Base-by-base conservation (phyloP, 257 asterid species). In the Plantago elongata region DNA sequence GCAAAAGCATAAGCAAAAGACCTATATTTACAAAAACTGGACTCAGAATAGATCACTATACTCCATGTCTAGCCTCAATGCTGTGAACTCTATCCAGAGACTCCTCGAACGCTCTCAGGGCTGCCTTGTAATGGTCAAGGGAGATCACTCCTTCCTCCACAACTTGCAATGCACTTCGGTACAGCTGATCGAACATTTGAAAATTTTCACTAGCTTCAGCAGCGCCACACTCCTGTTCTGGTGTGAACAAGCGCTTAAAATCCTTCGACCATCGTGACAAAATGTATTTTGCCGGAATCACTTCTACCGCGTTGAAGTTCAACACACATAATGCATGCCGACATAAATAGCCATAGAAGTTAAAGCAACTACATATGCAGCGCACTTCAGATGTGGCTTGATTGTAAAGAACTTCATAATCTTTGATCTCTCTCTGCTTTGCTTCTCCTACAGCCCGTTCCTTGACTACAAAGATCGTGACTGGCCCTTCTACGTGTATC, bases 91-190 rank as follows among this genome's bases (percentile, higher is more conserved):
- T 78, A 47, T 77, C 72, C 45, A 90, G 65, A 3, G 85, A 83
- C 71, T 84, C 95, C 51, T 84, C 84, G 42, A 90, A 69, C n/a
- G 81, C 83, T 57, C 49, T 59, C 56, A 84, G 14, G 3, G 90
- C 93, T 18, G 69, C 87, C 76, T 75, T 83, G 63, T 84, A 87
- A 78, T 77, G 96, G 64, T 90, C 88, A 2, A 78, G 30, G n/a
- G 95, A 90, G 48, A 81, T 63, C 22, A 67, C 85, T 7, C 96
- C 97, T 64, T 90, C 95, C 82, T 87, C 95, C 77, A 87, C 92
- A 16, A 84, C 88, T 69, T 79, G 95, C 78, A 90, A 61, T 37
- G 92, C 94, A 57, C 88, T 83, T 70, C 83, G 76, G 38, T 75
- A 80, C 64, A 90, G 54, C 68, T 87, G 87, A 58, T 71, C 66